Evolutionary conservation across 768 basidiomycete genomes (phyloP).

Genomic region (Phylloporus scabripes): DNA sequence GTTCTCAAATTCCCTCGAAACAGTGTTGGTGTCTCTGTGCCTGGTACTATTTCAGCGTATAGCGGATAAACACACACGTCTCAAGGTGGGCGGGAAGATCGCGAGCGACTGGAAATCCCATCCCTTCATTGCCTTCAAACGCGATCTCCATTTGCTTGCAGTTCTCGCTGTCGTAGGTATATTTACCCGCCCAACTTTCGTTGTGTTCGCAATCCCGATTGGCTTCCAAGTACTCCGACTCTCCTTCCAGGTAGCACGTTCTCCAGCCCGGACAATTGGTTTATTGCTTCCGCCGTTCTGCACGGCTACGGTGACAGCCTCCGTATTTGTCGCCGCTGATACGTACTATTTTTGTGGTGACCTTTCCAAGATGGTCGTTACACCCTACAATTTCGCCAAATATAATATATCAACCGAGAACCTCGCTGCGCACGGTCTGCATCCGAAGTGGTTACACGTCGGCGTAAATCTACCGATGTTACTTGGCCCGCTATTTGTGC

Average conservation of each 20-base stretch:
- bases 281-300: constrained; percentile 19
- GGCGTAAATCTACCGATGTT: constrained; percentile 38
- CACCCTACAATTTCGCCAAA: constrained; percentile 35
- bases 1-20: constrained; percentile 37
- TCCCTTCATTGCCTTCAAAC: constrained; percentile 1
- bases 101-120: neutral
- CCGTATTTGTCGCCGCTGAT: constrained; percentile 25
- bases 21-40: constrained; percentile 27
- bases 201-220: constrained; percentile 31
- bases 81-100: constrained; percentile 1
- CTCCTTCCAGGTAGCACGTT: constrained; percentile 8
- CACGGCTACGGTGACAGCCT: constrained; percentile 14
- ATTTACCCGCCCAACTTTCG: constrained; percentile 35
- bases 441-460: constrained; percentile 37
- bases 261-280: constrained; percentile 1
- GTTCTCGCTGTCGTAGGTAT: constrained; percentile 25
- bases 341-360: constrained; percentile 31
- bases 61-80: neutral
- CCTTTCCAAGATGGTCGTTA: constrained; percentile 20
- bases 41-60: constrained; percentile 24
- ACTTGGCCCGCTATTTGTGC: constrained; percentile 31
- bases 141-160: constrained; percentile 24
- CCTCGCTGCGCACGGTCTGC: constrained; percentile 36
- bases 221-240: constrained; percentile 21
- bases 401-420: constrained; percentile 35